A percentile compares a stretch with the other conserved stretches of the same genome.
Evolutionary conservation across 2,329 filamentous ascomycete species (phyloP).

Genomic region (Hypoxylon sp.): DNA sequence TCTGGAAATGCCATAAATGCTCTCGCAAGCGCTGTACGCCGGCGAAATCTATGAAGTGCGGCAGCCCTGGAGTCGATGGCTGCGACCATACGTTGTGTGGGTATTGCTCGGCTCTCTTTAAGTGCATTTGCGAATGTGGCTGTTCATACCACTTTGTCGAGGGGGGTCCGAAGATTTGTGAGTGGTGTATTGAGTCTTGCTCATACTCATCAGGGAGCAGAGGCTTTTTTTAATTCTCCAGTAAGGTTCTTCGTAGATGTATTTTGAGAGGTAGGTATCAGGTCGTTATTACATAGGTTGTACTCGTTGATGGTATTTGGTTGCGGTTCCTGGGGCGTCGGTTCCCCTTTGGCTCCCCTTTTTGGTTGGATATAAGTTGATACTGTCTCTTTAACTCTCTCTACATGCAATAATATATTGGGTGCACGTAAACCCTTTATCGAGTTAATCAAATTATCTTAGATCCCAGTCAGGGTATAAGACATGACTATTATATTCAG

Average conservation of each 20-base stretch:
- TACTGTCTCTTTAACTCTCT: too few relatives aligned
- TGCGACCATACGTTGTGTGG: conserved; percentile 42
- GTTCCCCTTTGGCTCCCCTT: too few relatives aligned
- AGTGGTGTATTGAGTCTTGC: conserved; percentile 27
- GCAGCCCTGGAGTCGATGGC: not conserved
- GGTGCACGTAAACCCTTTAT: too few relatives aligned
- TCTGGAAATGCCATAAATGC: conserved; percentile 43
- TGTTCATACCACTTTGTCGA: conserved; percentile 25
- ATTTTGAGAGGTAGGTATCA: not conserved
- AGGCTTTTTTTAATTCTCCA: too few relatives aligned
- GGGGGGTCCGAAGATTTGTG: conserved; percentile 18
- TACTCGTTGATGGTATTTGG: too few relatives aligned
- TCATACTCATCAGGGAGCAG: not conserved
- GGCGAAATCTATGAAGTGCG: conserved; percentile 34
- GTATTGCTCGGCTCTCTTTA: conserved; percentile 31
- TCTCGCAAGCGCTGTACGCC: not conserved
- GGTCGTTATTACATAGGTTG: not conserved
- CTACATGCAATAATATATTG: too few relatives aligned
- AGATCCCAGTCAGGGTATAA: too few relatives aligned
- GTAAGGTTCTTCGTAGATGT: not conserved
- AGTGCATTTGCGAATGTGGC: conserved; percentile 31
- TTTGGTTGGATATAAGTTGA: too few relatives aligned
- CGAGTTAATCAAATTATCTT: too few relatives aligned
- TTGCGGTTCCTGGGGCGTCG: too few relatives aligned
- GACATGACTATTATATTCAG: too few relatives aligned